phyloP scores from a whole-genome alignment of 306 rosid species.

The Castanea crenata region DNA sequence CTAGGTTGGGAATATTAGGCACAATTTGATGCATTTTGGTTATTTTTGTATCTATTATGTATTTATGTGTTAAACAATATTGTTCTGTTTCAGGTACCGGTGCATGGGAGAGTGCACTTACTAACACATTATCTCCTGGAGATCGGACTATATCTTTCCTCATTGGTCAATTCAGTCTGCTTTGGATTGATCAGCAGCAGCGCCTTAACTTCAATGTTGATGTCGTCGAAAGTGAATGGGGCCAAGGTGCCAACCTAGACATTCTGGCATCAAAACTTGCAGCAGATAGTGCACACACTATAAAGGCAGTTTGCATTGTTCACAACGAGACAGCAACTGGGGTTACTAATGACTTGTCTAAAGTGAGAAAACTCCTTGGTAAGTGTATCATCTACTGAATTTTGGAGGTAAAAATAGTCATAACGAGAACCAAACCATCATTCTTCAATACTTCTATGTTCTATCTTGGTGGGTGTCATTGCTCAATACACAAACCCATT shows the following conservation, averaged over 20 bases:
- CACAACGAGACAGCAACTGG: constrained; percentile 99
- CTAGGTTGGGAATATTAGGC: constrained; percentile 2
- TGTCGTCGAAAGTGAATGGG: constrained; percentile 97
- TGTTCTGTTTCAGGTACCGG: constrained; percentile 74
- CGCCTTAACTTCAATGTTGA: constrained; percentile 94
- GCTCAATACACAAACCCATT: not conserved
- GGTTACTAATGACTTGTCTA: constrained; percentile 80
- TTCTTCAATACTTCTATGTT: not conserved
- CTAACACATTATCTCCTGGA: constrained; percentile 95
- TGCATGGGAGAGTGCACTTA: constrained; percentile 99
- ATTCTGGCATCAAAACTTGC: constrained; percentile 85
- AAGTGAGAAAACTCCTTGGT: constrained; percentile 83
- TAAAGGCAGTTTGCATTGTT: constrained; percentile 93
- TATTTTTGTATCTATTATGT: not conserved
- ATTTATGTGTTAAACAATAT: constrained; percentile 10
- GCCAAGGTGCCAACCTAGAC: constrained; percentile 88
- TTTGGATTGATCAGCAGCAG: constrained; percentile 99
- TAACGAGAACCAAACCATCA: not conserved
- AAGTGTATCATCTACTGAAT: constrained; percentile 26
- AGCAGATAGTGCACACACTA: constrained; percentile 68
- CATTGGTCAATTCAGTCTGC: constrained; percentile 98
- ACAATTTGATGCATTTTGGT: not conserved
- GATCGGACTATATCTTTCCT: constrained; percentile 84
- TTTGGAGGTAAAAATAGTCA: not conserved
- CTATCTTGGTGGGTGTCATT: not conserved